phyloP scores from a whole-genome alignment of 495 filamentous ascomycete species.

The Xeromyces bisporus region DNA sequence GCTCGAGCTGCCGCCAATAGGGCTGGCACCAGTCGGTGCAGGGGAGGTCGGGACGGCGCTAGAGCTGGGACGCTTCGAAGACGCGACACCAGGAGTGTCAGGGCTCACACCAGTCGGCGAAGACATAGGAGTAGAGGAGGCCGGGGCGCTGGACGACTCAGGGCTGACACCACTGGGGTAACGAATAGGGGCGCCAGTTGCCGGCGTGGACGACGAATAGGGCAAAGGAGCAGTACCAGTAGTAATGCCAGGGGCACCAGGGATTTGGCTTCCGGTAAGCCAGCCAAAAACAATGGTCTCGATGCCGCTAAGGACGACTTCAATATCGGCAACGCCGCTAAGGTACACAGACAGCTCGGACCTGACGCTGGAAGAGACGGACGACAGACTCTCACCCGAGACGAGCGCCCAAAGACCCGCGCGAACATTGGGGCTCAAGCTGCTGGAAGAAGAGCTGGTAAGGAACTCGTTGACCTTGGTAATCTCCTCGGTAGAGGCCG shows the following conservation, averaged over 20 bases:
- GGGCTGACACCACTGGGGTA: neutral
- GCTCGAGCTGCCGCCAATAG: neutral
- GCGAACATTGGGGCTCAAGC: conserved; percentile 19
- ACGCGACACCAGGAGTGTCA: neutral
- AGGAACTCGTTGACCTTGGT: conserved; percentile 14
- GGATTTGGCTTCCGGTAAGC: conserved; percentile 24
- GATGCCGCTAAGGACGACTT: conserved; percentile 9
- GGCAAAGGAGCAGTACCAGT: neutral
- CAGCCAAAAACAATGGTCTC: conserved; percentile 22
- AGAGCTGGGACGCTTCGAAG: neutral
- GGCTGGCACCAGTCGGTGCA: neutral
- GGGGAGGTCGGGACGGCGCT: neutral
- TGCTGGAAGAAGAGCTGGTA: conserved; percentile 10
- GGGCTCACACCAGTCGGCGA: neutral
- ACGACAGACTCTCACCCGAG: conserved; percentile 19
- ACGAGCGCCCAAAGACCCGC: conserved; percentile 19
- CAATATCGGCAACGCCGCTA: conserved; percentile 17
- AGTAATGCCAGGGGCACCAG: conserved; percentile 6
- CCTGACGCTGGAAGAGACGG: conserved; percentile 19
- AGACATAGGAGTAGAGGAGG: neutral
- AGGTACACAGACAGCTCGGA: conserved; percentile 27
- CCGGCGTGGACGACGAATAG: too few species aligned
- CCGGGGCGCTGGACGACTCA: too few species aligned
- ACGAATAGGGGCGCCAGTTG: neutral
- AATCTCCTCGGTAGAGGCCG: conserved; percentile 7